phyloP scores from a whole-genome alignment of 257 asterid species.

The Mentha longifolia region DNA sequence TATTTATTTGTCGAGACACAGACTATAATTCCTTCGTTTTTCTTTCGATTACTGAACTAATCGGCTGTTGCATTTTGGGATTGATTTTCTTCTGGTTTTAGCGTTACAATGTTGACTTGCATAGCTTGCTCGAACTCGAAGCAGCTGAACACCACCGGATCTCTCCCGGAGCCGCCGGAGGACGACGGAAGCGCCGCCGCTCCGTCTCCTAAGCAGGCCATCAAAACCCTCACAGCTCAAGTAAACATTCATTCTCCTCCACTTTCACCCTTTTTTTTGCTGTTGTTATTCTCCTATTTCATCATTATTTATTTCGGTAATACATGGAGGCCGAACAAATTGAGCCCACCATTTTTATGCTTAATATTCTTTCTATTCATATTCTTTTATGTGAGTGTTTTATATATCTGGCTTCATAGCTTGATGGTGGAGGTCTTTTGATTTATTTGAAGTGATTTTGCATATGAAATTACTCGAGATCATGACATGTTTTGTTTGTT shows the following conservation, averaged over 20 bases:
- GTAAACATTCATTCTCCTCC: constrained; percentile 36
- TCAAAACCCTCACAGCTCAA: constrained; percentile 80
- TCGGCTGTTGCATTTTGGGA: constrained; percentile 3
- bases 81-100: background rate
- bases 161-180: constrained; percentile 60
- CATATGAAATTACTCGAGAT: background rate
- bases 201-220: constrained; percentile 63
- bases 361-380: background rate
- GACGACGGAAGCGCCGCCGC: constrained; percentile 54
- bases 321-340: background rate
- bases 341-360: background rate
- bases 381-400: background rate
- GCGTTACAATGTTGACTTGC: constrained; percentile 80
- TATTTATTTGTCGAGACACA: background rate
- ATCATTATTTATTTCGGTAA: background rate
- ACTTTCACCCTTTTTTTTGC: background rate
- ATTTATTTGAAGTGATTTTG: constrained; percentile 1
- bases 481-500: background rate
- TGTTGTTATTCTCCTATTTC: background rate
- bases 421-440: background rate
- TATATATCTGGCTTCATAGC: background rate
- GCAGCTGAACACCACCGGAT: constrained; percentile 62
- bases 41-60: background rate
- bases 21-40: background rate
- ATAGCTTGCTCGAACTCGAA: constrained; percentile 92